A percentile compares a stretch with the other conserved stretches of the same genome.
Evolutionary conservation across 805 yeast species (phyloP).

Genomic region (Teunomyces aglyptinius): DNA sequence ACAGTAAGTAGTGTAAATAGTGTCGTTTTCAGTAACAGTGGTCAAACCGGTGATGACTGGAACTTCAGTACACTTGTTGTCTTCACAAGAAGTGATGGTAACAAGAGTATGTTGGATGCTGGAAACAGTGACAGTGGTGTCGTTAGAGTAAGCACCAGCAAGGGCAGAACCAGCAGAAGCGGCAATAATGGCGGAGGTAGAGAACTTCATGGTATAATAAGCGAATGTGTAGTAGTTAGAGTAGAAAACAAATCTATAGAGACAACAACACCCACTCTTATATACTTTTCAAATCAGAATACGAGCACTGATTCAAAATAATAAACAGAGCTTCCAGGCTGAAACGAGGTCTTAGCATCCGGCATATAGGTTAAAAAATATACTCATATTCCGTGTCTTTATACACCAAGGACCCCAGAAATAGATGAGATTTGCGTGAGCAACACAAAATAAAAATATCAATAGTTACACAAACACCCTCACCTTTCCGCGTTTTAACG

Average conservation of each 20-base stretch:
- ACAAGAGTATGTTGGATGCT: slow-evolving; percentile 20
- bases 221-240: slow-evolving; percentile 10
- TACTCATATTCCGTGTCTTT: not conserved
- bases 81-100: slow-evolving; percentile 28
- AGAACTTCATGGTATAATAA: slow-evolving; percentile 31
- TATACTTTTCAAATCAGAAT: not conserved
- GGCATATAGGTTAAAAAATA: not conserved
- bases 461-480: slow-evolving; percentile 1
- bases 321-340: not conserved
- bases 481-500: not conserved
- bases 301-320: not conserved
- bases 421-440: not conserved
- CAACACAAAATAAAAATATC: slow-evolving; percentile 1
- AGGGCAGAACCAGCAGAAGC: slow-evolving; percentile 20
- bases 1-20: slow-evolving; percentile 25
- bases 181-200: slow-evolving; percentile 26
- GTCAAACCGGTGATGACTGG: slow-evolving; percentile 25
- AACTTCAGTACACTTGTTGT: slow-evolving; percentile 20
- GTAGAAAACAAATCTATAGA: not conserved
- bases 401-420: not conserved
- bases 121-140: slow-evolving; percentile 14
- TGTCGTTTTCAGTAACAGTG: slow-evolving; percentile 18
- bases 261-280: not conserved
- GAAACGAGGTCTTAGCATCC: not conserved
- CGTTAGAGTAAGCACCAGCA: slow-evolving; percentile 30